phyloP scores from a whole-genome alignment of 176 grass and related monocot species.

The Avena atlantica region DNA sequence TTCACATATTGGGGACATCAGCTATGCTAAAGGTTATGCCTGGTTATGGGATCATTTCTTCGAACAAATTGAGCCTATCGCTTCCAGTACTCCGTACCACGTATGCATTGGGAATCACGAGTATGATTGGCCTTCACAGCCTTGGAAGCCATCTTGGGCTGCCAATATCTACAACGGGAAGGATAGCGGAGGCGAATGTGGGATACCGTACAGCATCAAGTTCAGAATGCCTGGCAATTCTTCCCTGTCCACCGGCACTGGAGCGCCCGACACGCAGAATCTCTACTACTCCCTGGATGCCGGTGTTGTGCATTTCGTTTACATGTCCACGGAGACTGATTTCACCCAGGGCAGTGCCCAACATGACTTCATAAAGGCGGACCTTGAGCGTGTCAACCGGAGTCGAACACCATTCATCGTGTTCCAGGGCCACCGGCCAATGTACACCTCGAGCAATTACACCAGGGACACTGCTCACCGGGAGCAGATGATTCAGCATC shows the following conservation, averaged over 20 bases:
- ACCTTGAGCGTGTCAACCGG: conserved; percentile 80
- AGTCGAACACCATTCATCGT: conserved; percentile 85
- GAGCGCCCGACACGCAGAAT: conserved; percentile 74
- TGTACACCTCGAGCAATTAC: conserved; percentile 89
- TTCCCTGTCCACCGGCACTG: conserved; percentile 63
- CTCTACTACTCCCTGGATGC: conserved; percentile 81
- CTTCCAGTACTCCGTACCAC: conserved; percentile 77
- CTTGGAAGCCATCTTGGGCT: conserved; percentile 83
- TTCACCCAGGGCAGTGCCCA: conserved; percentile 79
- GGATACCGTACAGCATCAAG: conserved; percentile 88
- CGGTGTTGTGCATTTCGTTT: conserved; percentile 93
- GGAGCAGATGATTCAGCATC: conserved; percentile 70
- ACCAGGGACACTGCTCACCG: conserved; percentile 53
- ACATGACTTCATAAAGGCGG: conserved; percentile 73
- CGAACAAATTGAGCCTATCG: conserved; percentile 84
- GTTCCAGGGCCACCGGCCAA: conserved; percentile 94
- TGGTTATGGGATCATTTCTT: conserved; percentile 99
- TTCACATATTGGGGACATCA: conserved; percentile 99
- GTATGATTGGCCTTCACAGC: conserved; percentile 95
- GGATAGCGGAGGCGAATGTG: conserved; percentile 91
- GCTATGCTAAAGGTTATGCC: conserved; percentile 81
- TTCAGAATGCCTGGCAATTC: conserved; percentile 96
- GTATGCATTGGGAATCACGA: conserved; percentile 99
- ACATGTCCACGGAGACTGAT: conserved; percentile 90
- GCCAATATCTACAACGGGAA: conserved; percentile 48